Evolutionary conservation across 2,329 filamentous ascomycete species (phyloP).

Genomic region (Clarireedia homoeocarpa): DNA sequence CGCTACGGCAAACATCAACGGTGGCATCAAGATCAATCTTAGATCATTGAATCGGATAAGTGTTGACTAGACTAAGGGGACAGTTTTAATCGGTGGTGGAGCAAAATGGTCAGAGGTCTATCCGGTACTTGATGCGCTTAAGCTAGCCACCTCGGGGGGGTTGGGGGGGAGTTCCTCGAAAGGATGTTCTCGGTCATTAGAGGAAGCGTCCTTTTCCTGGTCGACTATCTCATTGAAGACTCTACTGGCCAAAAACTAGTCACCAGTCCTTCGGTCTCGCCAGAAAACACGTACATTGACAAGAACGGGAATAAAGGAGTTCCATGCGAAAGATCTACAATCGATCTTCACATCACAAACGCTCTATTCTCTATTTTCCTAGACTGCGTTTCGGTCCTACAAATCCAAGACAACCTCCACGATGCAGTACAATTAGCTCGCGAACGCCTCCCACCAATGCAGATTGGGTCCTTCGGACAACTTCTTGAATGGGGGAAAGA

Average conservation of each 20-base stretch:
- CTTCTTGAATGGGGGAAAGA: slow-evolving; percentile 37
- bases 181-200: slow-evolving; percentile 26
- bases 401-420: not conserved
- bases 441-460: slow-evolving; percentile 7
- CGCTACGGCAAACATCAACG: too few species aligned
- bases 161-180: slow-evolving; percentile 27
- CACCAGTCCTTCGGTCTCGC: slow-evolving; percentile 33
- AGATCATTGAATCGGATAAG: too few species aligned
- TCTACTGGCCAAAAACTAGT: slow-evolving; percentile 25
- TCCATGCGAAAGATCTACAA: slow-evolving; percentile 38
- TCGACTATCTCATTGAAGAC: slow-evolving; percentile 30
- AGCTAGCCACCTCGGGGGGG: not conserved
- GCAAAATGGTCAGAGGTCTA: too few species aligned
- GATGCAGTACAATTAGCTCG: not conserved
- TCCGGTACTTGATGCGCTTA: too few species aligned
- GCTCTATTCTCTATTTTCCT: slow-evolving; percentile 32
- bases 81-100: too few species aligned
- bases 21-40: too few species aligned
- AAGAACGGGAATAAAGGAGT: slow-evolving; percentile 22
- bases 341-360: slow-evolving; percentile 38
- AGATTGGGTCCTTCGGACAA: slow-evolving; percentile 28
- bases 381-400: not conserved
- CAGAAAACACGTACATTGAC: slow-evolving; percentile 30
- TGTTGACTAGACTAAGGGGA: too few species aligned
- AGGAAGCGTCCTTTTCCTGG: slow-evolving; percentile 28